These are phyloP conservation scores for Phytophthora lateralis DNA, from an alignment of 352 stramenopile species.

Conservation along the genomic window DNA sequence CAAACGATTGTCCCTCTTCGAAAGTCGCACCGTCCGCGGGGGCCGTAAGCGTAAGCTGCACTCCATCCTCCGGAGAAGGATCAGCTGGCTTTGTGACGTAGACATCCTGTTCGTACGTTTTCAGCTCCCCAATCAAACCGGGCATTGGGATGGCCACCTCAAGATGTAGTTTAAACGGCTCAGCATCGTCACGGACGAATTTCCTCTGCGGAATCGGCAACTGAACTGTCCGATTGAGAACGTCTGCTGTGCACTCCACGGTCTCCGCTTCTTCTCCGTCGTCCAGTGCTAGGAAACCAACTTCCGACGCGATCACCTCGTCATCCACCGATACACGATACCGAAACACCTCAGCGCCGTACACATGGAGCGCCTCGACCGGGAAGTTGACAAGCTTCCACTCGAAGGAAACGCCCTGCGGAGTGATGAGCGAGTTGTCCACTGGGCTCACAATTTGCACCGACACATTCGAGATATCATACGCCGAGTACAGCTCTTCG, in stretches of 20 bases:
- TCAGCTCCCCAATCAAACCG: slow-evolving; percentile 33
- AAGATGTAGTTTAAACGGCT: slow-evolving; percentile 28
- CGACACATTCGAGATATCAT: slow-evolving; percentile 55
- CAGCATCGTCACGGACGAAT: slow-evolving; percentile 9
- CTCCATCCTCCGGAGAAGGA: slow-evolving; percentile 7
- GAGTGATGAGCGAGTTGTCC: slow-evolving; percentile 20
- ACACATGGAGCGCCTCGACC: slow-evolving; percentile 31
- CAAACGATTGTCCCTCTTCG: slow-evolving; percentile 20
- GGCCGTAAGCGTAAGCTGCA: slow-evolving; percentile 29
- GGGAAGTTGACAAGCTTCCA: slow-evolving; percentile 54
- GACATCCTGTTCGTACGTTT: slow-evolving; percentile 31
- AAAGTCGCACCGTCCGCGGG: slow-evolving; percentile 37
- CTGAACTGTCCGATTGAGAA: slow-evolving; percentile 42
- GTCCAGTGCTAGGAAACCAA: slow-evolving; percentile 34
- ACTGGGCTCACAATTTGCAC: slow-evolving; percentile 39
- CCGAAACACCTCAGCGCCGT: slow-evolving; percentile 52
- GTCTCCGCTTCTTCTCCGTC: not conserved
- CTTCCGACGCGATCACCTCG: slow-evolving; percentile 39
- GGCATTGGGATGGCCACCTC: slow-evolving; percentile 24
- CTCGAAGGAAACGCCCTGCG: slow-evolving; percentile 38
- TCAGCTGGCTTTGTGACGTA: slow-evolving; percentile 21
- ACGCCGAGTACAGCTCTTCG: slow-evolving; percentile 38
- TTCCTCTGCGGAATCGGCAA: slow-evolving; percentile 46
- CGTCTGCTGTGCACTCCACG: not conserved
- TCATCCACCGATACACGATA: slow-evolving; percentile 50